Evolutionary conservation across 345 rosid genomes (phyloP), one percentile per base, ranked within the genome.

Genomic region (Raphanus sativus): DNA sequence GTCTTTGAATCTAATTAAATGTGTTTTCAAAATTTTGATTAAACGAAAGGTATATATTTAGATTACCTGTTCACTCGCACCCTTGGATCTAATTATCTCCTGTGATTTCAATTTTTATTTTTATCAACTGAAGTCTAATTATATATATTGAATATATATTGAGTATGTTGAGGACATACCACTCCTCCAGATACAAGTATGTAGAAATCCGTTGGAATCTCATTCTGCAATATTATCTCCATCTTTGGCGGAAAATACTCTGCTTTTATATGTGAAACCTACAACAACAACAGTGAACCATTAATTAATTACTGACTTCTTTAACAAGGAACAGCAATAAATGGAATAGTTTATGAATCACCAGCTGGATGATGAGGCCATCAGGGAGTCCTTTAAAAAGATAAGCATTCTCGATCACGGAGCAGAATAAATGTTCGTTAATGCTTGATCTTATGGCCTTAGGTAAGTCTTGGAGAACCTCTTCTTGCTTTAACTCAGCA

Each of bases 241-340:
- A 94, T 87, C 73, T 88, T 92, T 0, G 98, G 99, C n/a, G 97
- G 98, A 77, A 89, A 92, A 77, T 89, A 90, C 81, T 92, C 97
- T 73, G 95, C 98, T 74, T 84, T 87, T 86, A 92, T 82, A 65
- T 90, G 93, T 0, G 94, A 85, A 36, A 94, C 92, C 98, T 92
- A 84, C 32, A 75, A 68, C 11, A 64, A 62, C 45, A 56, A 48
- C 21, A 21, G 21, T 48, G 55, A 48, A n/a, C 17, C 1, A n/a
- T n/a, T n/a, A 48, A 6, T 2, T 0, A 21, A 8, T 40, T 8
- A 29, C 7, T 38, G 4, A 4, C 28, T 69, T 72, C 3, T 62
- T 9, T 13, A 28, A 3, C 65, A 42, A 70, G 61, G 8, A 54
- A 60, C 8, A 68, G 0, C 9, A 29, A n/a, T 0, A 2, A 54